A percentile compares a stretch with the other conserved stretches of the same genome.
These are phyloP conservation scores for Xerocomus potaroensis DNA, from an alignment of 768 basidiomycete genomes.

Conservation along the genomic window DNA sequence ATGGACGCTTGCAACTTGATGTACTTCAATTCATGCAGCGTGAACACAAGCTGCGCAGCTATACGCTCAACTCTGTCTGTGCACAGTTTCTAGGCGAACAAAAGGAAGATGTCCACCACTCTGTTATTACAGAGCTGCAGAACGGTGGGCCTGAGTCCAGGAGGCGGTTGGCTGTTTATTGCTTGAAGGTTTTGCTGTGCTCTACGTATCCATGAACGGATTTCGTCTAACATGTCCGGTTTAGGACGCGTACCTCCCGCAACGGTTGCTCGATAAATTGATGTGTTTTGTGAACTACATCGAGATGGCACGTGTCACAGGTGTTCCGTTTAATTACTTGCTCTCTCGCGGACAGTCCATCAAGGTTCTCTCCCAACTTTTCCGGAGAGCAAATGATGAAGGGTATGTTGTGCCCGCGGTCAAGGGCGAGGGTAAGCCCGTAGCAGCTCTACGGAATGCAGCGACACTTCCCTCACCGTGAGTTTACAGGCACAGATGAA, in stretches of 20 bases:
- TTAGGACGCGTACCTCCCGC: slow-evolving; percentile 97
- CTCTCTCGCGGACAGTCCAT: slow-evolving; percentile 95
- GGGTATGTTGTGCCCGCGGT: slow-evolving; percentile 85
- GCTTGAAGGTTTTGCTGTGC: slow-evolving; percentile 68
- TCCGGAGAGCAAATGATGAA: slow-evolving; percentile 86
- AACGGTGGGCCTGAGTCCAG: slow-evolving; percentile 94
- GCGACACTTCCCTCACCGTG: slow-evolving; percentile 1
- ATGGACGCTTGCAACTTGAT: slow-evolving; percentile 94
- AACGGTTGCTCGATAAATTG: slow-evolving; percentile 91
- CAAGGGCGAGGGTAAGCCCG: slow-evolving; percentile 70
- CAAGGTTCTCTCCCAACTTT: slow-evolving; percentile 96
- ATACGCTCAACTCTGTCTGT: slow-evolving; percentile 97
- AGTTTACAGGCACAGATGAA: slow-evolving; percentile 71
- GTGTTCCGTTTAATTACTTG: slow-evolving; percentile 98
- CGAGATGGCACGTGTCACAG: slow-evolving; percentile 99
- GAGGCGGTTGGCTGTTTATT: slow-evolving; percentile 92
- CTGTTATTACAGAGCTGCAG: slow-evolving; percentile 96
- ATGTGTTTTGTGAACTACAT: slow-evolving; percentile 99
- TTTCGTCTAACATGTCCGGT: slow-evolving; percentile 1
- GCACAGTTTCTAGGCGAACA: slow-evolving; percentile 97
- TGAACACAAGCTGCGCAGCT: slow-evolving; percentile 95
- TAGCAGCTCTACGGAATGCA: background rate
- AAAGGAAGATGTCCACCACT: slow-evolving; percentile 98
- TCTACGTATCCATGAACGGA: background rate
- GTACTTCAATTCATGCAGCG: slow-evolving; percentile 97